Conservation (phyloP, 345 rosid species). For the Linum tenue region DNA sequence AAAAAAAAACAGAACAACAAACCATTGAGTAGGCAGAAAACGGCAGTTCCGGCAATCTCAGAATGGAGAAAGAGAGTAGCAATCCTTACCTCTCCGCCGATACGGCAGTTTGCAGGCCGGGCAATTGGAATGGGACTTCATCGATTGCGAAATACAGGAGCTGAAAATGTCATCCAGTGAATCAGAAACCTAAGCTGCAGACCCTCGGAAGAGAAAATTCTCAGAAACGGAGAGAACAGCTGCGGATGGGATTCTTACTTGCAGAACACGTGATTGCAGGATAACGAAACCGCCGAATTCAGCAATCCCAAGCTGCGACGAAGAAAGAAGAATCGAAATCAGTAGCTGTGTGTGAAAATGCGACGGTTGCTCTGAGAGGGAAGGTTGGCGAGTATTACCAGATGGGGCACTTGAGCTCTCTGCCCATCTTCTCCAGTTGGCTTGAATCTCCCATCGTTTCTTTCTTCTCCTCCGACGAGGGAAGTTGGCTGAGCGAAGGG, state of each 20-base stretch:
- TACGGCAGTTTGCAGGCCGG: conserved; percentile 81
- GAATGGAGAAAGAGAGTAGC: neutral
- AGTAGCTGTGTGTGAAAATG: neutral
- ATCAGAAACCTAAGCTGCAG: neutral
- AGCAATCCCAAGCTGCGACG: conserved; percentile 68
- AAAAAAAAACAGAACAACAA: neutral
- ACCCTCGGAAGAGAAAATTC: neutral
- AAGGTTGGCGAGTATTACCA: conserved; percentile 36
- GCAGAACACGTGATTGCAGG: conserved; percentile 91
- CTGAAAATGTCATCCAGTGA: conserved; percentile 24
- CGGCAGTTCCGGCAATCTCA: neutral
- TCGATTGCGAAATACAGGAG: conserved; percentile 60
- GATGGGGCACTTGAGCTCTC: conserved; percentile 91
- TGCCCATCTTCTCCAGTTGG: conserved; percentile 83
- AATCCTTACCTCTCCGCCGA: conserved; percentile 51
- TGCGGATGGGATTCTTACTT: conserved; percentile 34
- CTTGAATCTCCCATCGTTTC: conserved; percentile 47
- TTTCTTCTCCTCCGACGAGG: neutral
- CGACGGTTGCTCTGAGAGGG: neutral
- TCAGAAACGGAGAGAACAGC: neutral
- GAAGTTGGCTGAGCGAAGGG: neutral
- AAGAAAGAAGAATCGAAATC: neutral
- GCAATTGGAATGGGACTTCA: conserved; percentile 65
- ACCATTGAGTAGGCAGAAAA: neutral
- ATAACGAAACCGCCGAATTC: conserved; percentile 54